Conservation (phyloP, 129 eudicot species). For the Escallonia rubra region DNA sequence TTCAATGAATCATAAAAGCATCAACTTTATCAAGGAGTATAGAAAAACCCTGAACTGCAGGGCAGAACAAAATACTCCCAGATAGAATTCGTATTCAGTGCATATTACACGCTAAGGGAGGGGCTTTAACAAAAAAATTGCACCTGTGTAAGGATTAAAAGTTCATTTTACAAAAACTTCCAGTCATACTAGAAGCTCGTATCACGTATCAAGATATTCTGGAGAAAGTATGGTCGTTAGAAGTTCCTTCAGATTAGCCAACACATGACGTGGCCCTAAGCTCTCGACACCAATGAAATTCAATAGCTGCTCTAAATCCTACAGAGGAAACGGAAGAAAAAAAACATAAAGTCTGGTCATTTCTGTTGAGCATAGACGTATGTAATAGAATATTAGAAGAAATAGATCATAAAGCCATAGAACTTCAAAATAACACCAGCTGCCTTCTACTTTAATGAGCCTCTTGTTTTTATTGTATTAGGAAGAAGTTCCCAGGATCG, state of each 20-base stretch:
- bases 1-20: too few species aligned
- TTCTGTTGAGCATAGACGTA: too few species aligned
- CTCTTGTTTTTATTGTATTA: too few species aligned
- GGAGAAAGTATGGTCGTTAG: conserved; percentile 64
- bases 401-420: not conserved
- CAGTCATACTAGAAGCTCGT: conserved; percentile 11
- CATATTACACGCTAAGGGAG: not conserved
- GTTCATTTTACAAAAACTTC: conserved; percentile 54
- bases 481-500: too few species aligned
- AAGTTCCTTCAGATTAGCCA: conserved; percentile 88
- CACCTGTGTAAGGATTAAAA: conserved; percentile 41
- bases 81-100: not conserved
- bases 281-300: conserved; percentile 79
- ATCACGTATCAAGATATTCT: conserved; percentile 59
- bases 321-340: conserved; percentile 2
- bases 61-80: too few species aligned
- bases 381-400: not conserved
- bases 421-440: not conserved
- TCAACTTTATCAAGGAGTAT: too few species aligned
- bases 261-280: conserved; percentile 90
- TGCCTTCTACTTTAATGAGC: too few species aligned
- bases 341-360: too few species aligned
- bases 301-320: conserved; percentile 97
- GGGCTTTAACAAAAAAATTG: conserved; percentile 27
- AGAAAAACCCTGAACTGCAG: too few species aligned